Percentiles rank a stretch among this genome's conserved stretches.
Evolutionary conservation across 768 basidiomycete genomes (phyloP).

Genomic region (Tylopilus felleus): DNA sequence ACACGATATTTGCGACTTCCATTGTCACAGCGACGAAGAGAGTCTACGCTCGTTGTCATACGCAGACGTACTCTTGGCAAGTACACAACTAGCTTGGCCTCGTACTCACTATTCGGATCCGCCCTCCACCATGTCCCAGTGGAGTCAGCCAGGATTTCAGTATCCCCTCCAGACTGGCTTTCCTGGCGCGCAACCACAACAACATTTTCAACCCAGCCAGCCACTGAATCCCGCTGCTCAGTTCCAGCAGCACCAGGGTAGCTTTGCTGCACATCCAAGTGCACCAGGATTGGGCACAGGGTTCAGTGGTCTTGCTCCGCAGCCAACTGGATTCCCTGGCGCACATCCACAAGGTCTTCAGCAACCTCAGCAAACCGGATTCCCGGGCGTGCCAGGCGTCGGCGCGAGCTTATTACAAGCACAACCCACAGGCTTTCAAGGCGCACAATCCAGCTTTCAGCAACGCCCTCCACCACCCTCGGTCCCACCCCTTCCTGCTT

Average conservation of each 20-base stretch:
- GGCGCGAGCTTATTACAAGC: constrained; percentile 39
- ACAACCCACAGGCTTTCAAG: constrained; percentile 51
- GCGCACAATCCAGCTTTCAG: constrained; percentile 24
- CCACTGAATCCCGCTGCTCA: constrained; percentile 29
- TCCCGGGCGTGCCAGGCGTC: constrained; percentile 33
- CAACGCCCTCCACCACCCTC: constrained; percentile 49
- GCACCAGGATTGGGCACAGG: constrained; percentile 30
- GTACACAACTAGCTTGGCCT: neutral
- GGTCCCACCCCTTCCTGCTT: constrained; percentile 59
- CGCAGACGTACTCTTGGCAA: neutral
- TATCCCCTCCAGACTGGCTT: constrained; percentile 75
- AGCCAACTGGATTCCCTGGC: constrained; percentile 55
- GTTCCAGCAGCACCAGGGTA: constrained; percentile 42
- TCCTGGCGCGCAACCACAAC: constrained; percentile 45
- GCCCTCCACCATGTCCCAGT: constrained; percentile 63
- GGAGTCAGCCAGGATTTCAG: constrained; percentile 69
- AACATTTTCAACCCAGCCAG: constrained; percentile 38
- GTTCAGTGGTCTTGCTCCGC: constrained; percentile 48
- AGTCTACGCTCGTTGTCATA: neutral
- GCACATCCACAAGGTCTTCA: constrained; percentile 39
- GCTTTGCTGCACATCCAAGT: constrained; percentile 29
- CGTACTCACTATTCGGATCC: neutral
- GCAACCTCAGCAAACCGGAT: constrained; percentile 46
- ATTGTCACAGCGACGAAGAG: constrained; percentile 4
- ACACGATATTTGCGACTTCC: too few species aligned